These are phyloP conservation scores for Eucalyptus brandiana DNA, from an alignment of 345 rosid genomes.

Conservation along the genomic window DNA sequence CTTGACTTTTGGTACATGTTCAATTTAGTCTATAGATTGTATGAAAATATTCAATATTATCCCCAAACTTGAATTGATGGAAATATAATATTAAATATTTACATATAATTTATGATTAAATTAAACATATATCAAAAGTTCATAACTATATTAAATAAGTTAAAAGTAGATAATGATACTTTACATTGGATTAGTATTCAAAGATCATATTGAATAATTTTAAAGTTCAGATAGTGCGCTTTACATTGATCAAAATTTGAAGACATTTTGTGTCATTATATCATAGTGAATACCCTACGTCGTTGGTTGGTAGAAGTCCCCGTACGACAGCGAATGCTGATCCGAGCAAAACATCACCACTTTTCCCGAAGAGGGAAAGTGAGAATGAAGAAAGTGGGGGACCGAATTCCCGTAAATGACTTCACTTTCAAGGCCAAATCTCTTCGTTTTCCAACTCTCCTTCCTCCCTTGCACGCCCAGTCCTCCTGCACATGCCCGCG, in stretches of 20 bases:
- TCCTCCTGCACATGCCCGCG: neutral
- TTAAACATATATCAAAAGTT: too few relatives aligned
- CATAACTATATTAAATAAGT: fast-evolving
- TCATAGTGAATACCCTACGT: neutral
- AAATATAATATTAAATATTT: too few relatives aligned
- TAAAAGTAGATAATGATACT: too few relatives aligned
- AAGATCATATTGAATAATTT: too few relatives aligned
- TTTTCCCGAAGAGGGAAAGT: neutral
- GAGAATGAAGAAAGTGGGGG: neutral
- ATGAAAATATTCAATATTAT: too few relatives aligned
- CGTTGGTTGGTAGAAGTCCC: neutral
- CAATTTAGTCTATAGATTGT: fast-evolving
- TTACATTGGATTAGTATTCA: too few relatives aligned
- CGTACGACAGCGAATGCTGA: neutral
- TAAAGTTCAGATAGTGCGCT: neutral
- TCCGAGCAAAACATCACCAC: neutral
- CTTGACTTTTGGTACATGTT: neutral
- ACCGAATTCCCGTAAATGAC: neutral
- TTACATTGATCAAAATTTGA: neutral
- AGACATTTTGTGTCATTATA: too few relatives aligned
- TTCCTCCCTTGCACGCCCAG: neutral
- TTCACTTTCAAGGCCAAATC: neutral
- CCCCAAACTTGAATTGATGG: neutral
- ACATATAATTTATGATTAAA: too few relatives aligned
- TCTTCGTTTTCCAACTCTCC: neutral